Evolutionary conservation across 371 early-diverging fungal genomes (phyloP).

Genomic region (Gilbertella persicaria): DNA sequence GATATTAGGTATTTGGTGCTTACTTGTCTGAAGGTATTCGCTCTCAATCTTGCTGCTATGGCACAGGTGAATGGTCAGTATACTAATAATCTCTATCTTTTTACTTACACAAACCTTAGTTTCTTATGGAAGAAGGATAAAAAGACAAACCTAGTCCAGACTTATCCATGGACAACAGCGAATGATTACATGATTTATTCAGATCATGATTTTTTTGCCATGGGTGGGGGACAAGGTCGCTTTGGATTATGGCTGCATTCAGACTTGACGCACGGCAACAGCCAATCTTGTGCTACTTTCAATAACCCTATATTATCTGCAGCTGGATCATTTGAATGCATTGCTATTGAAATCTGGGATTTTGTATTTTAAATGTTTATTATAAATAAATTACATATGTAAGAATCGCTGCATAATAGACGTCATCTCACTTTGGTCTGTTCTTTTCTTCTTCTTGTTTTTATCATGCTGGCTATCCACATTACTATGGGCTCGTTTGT

Average conservation of each 20-base stretch:
- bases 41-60: constrained; percentile 30
- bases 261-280: constrained; percentile 41
- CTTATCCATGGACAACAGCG: constrained; percentile 36
- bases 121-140: constrained; percentile 34
- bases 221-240: constrained; percentile 41
- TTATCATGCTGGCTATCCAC: too few species aligned
- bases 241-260: constrained; percentile 41
- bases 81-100: neutral
- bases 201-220: constrained; percentile 24
- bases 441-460: neutral
- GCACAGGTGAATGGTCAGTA: constrained; percentile 48
- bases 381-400: constrained; percentile 3
- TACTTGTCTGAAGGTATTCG: constrained; percentile 38
- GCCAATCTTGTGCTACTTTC: constrained; percentile 39
- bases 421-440: neutral
- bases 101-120: too few species aligned
- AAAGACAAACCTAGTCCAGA: constrained; percentile 9
- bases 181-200: constrained; percentile 42
- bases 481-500: too few species aligned
- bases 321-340: constrained; percentile 30
- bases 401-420: neutral
- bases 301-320: constrained; percentile 30
- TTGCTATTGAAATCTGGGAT: constrained; percentile 42
- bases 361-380: constrained; percentile 25
- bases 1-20: constrained; percentile 37